phyloP scores from a whole-genome alignment of 179 eudicot genomes.

The Gypsophila paniculata region DNA sequence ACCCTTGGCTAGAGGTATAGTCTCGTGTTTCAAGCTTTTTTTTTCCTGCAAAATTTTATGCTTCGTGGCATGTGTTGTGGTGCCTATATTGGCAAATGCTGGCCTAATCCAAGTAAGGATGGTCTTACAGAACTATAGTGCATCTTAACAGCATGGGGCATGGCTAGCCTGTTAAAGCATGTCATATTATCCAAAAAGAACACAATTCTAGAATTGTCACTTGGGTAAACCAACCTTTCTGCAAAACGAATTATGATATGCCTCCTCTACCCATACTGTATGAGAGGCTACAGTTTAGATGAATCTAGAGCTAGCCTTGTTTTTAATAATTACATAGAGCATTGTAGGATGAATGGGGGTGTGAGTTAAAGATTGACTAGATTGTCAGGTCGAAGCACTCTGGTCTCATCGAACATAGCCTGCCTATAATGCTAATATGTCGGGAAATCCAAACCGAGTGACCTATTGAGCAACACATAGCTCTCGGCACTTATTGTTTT shows the following conservation, averaged over 20 bases:
- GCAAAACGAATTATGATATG: too few species aligned
- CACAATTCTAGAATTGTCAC: too few species aligned
- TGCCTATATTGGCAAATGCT: not conserved
- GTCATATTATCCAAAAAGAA: too few species aligned
- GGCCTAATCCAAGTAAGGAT: not conserved
- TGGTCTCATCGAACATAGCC: not conserved
- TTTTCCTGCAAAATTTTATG: not conserved
- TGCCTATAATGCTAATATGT: not conserved
- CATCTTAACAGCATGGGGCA: too few species aligned
- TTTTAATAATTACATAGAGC: not conserved
- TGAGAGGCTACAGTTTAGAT: not conserved
- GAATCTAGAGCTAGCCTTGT: not conserved
- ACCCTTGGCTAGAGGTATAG: conserved; percentile 70
- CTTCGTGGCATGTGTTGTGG: conserved; percentile 5
- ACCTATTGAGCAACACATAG: not conserved
- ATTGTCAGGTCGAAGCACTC: not conserved
- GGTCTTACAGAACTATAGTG: too few species aligned
- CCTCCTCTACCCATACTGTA: not conserved
- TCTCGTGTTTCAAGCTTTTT: conserved; percentile 8
- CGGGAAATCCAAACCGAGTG: not conserved
- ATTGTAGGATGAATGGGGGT: not conserved
- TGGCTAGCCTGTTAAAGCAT: too few species aligned
- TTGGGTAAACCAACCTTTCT: too few species aligned
- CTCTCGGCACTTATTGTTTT: not conserved
- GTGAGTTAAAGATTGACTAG: not conserved